Conservation (phyloP, 1,284 basidiomycete species). For the Vanrija sp. region DNA sequence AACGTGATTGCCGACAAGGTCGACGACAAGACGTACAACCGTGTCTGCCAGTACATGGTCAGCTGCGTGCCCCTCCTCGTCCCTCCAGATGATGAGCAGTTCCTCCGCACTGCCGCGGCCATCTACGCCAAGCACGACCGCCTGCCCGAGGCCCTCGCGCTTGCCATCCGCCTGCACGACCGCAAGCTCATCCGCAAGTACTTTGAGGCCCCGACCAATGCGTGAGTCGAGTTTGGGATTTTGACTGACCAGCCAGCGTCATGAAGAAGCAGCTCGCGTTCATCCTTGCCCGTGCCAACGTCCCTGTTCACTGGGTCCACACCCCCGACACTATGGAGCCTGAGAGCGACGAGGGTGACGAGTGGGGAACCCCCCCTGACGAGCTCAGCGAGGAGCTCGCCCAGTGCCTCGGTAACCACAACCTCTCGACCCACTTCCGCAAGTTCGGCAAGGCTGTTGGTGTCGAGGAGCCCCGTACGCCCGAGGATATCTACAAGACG, state of each 20-base stretch:
- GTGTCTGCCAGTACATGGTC: slow-evolving; percentile 98
- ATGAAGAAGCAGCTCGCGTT: slow-evolving; percentile 97
- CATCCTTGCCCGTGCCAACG: slow-evolving; percentile 85
- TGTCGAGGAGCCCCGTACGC: slow-evolving; percentile 79
- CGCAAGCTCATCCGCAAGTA: slow-evolving; percentile 71
- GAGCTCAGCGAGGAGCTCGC: slow-evolving; percentile 78
- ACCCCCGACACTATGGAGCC: slow-evolving; percentile 51
- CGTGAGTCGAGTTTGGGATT: slow-evolving; percentile 53
- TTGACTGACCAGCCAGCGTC: slow-evolving; percentile 50
- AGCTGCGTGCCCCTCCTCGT: slow-evolving; percentile 88
- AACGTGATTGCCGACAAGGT: slow-evolving; percentile 70
- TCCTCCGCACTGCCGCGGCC: slow-evolving; percentile 82
- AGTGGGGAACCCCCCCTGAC: slow-evolving; percentile 42
- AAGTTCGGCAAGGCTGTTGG: slow-evolving; percentile 93
- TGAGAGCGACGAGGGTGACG: slow-evolving; percentile 53
- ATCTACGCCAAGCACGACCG: slow-evolving; percentile 87
- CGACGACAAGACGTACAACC: slow-evolving; percentile 70
- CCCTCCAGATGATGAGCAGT: slow-evolving; percentile 87
- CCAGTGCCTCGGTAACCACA: slow-evolving; percentile 78
- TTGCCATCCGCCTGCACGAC: slow-evolving; percentile 84
- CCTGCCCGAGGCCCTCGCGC: slow-evolving; percentile 84
- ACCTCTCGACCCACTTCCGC: slow-evolving; percentile 78
- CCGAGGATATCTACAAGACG: slow-evolving; percentile 97
- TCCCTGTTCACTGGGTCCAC: slow-evolving; percentile 87
- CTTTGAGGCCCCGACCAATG: slow-evolving; percentile 81